Evolutionary conservation across 805 yeast species (phyloP), one percentile per base, ranked within the genome.

Genomic region (Candida khao-thaluensis): DNA sequence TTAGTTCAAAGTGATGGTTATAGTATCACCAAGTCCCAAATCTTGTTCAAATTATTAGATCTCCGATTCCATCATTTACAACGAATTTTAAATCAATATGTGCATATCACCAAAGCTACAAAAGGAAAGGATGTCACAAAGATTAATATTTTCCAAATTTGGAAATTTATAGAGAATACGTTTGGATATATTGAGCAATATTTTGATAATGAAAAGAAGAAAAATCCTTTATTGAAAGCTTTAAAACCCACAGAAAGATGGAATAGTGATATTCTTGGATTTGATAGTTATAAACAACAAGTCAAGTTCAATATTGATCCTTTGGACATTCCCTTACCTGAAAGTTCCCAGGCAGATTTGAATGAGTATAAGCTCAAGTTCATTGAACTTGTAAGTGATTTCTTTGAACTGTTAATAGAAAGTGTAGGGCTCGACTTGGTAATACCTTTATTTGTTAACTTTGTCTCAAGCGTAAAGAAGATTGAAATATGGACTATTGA

Each of bases 101-200:
- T 31, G 15, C 35, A 31, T 31, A n/a, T 31, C 2, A 15, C 14
- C 2, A 31, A 16, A 11, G 35, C 35, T 5, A 31, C 22, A 8
- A 30, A 30, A 20, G 27, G 17, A 7, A 16, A 3, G 9, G 23
- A 34, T 27, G 7, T 23, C 2, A n/a, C 12, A 4, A 30, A 32
- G 14, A 40, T 64, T 14, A 53, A 62, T 38, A 62, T 62, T 41
- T 52, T 52, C 22, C 49, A 48, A 17, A 41, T 66, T 5, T 53
- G 65, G 39, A 59, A 54, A 42, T 67, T 46, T 33, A 42, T 63
- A 21, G 72, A 68, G 46, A 59, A 57, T 23, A 64, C 74, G 0
- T 56, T 55, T 40, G 52, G 47, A 3, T 57, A 58, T 34, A 45
- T 57, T 3, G 37, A 43, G 1, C 40, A 42, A n/a, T 61, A 51